phyloP scores from a whole-genome alignment of 2,329 filamentous ascomycete genomes.

The Pezicula rhizophila region DNA sequence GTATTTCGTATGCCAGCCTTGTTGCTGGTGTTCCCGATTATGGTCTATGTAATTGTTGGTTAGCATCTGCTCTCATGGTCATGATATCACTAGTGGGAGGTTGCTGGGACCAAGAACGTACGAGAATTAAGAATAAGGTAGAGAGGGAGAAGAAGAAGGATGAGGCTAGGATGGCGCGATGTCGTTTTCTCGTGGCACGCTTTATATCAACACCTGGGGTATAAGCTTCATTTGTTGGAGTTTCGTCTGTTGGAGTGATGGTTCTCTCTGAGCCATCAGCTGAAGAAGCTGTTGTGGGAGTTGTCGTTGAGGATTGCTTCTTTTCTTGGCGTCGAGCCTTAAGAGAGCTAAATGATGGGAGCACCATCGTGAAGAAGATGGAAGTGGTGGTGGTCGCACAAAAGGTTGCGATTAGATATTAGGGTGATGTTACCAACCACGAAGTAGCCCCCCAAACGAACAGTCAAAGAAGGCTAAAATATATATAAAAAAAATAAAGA shows the following conservation, averaged over 20 bases:
- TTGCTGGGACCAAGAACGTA: constrained; percentile 29
- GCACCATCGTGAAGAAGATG: constrained; percentile 16
- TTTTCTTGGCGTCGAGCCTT: constrained; percentile 13
- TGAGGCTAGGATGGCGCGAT: constrained; percentile 51
- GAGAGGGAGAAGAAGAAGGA: constrained; percentile 67
- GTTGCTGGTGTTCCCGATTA: constrained; percentile 68
- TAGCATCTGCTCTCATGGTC: background rate
- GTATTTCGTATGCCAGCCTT: constrained; percentile 58
- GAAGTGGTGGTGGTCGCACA: background rate
- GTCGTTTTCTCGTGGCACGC: constrained; percentile 45
- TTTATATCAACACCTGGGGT: constrained; percentile 31
- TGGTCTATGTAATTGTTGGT: constrained; percentile 31
- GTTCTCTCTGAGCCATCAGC: constrained; percentile 15
- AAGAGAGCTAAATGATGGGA: constrained; percentile 25
- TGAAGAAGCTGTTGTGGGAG: background rate
- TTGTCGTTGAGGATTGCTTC: constrained; percentile 7
- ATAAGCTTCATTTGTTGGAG: constrained; percentile 6
- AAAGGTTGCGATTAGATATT: background rate
- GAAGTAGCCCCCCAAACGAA: background rate
- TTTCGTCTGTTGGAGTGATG: constrained; percentile 16
- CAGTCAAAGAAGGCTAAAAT: background rate
- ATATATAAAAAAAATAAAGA: background rate
- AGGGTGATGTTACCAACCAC: background rate
- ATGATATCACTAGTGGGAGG: background rate
- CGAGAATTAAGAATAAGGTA: constrained; percentile 73